Percentiles rank a stretch among this genome's conserved stretches.
Evolutionary conservation across 176 grass and related monocot genomes (phyloP).

Genomic region (Carex scoparia): DNA sequence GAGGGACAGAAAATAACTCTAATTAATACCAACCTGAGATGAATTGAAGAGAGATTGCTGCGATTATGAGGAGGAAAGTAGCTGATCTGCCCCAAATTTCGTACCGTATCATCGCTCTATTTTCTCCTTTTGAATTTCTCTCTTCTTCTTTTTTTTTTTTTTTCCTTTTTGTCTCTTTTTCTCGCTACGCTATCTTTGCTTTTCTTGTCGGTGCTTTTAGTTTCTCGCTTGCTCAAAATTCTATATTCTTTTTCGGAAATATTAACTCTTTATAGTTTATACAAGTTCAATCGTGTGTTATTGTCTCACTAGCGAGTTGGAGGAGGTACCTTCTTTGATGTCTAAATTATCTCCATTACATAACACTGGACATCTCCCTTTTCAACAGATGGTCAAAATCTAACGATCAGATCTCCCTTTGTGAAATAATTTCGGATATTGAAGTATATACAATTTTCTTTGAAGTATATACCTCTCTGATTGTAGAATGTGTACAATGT

Average conservation of each 20-base stretch:
- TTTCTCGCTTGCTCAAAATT: conserved; percentile 2
- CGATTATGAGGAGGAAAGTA: not conserved
- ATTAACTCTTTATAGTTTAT: conserved; percentile 5
- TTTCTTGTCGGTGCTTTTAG: conserved; percentile 1
- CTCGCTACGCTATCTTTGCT: not conserved
- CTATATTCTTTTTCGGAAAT: not conserved
- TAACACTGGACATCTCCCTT: not conserved
- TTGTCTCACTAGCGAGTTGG: conserved; percentile 11
- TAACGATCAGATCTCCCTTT: not conserved
- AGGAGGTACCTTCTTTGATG: not conserved
- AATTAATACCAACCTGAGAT: conserved; percentile 20
- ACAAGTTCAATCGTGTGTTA: conserved; percentile 7
- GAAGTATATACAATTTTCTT: too few relatives aligned
- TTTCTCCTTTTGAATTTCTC: not conserved
- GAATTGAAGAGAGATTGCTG: conserved; percentile 23
- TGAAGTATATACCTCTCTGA: too few relatives aligned
- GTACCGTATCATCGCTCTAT: conserved; percentile 15
- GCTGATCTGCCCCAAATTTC: conserved; percentile 3
- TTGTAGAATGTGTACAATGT: too few relatives aligned
- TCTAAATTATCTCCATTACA: not conserved
- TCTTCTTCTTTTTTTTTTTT: not conserved
- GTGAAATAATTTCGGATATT: too few relatives aligned
- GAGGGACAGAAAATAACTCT: not conserved
- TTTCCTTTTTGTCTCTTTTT: not conserved
- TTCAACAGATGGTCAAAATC: not conserved